Evolutionary conservation across 2,329 filamentous ascomycete species (phyloP), one percentile per base, ranked within the genome.

Genomic region (Fusarium oligoseptatum): DNA sequence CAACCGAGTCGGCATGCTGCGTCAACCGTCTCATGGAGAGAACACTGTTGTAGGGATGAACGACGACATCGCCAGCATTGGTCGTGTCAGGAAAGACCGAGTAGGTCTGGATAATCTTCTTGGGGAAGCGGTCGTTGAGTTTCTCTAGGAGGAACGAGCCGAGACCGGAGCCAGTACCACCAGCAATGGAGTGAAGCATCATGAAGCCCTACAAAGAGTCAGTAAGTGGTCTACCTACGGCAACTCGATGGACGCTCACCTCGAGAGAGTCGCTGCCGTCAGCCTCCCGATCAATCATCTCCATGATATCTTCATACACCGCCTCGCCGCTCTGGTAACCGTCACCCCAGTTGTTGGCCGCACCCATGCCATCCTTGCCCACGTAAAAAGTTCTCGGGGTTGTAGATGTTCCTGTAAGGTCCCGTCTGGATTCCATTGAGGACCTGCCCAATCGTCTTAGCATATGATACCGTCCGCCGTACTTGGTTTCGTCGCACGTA

Each of bases 51-150:
- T 99, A 99, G 12, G 97, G 97, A 81, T 99, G 97, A 24, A 99
- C 97, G 12, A 99, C 96, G 24, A 99, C 96, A 81, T 98, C 95
- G 65, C 92, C 92, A 4, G 91, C 90, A 77, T 94, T 95, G 70
- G 94, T 94, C 0, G 94, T 97, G 82, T 98, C 97, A 2, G 97
- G 96, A 79, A 99, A 99, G 62, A 99, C 97, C 0, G 96, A 98
- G 84, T 99, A 99, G 48, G 97, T 98, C 85, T 99, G 97, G 67
- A 99, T 98, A 75, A 99, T 92, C 88, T 99, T 99, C 86, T 99
- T 99, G 39, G 97, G 97, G 78, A 98, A 99, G 60, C 95, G 91
- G 83, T 99, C 97, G 83, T 99, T 99, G 83, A 99, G 92, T 74
- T 95, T 90, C 84, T 99, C 97, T 20, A 99, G 91, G 71, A 99